Evolutionary conservation across 2,329 filamentous ascomycete genomes (phyloP).

Genomic region (Fusarium humuli): DNA sequence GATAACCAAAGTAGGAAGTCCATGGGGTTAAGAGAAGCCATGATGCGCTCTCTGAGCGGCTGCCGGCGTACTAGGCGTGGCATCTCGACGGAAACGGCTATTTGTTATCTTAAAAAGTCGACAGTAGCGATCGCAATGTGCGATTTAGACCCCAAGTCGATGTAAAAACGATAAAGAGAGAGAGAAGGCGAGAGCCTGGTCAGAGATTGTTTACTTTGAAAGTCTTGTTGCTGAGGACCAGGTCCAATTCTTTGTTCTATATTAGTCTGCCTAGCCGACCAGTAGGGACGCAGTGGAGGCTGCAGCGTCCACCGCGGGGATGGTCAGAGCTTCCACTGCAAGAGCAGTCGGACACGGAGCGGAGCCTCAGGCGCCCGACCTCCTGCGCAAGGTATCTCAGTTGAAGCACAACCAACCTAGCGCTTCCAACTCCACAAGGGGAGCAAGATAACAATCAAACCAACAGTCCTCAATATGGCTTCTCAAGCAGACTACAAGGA

Average conservation of each 20-base stretch:
- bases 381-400: slow-evolving; percentile 11
- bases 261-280: slow-evolving; percentile 34
- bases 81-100: slow-evolving; percentile 55
- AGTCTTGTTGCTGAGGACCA: slow-evolving; percentile 36
- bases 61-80: slow-evolving; percentile 85
- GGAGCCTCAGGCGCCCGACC: slow-evolving; percentile 44
- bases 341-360: slow-evolving; percentile 31
- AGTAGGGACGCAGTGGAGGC: slow-evolving; percentile 16
- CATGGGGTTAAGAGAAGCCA: slow-evolving; percentile 83
- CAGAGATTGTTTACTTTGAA: slow-evolving; percentile 47
- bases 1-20: slow-evolving; percentile 92
- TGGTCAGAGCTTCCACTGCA: slow-evolving; percentile 46
- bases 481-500: slow-evolving; percentile 77
- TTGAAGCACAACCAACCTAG: slow-evolving; percentile 25
- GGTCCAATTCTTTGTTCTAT: slow-evolving; percentile 36
- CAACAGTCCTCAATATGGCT: slow-evolving; percentile 54
- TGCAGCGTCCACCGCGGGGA: slow-evolving; percentile 36
- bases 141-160: background rate
- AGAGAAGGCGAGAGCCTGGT: slow-evolving; percentile 9
- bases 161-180: slow-evolving; percentile 9
- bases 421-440: slow-evolving; percentile 30
- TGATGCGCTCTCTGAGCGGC: slow-evolving; percentile 83
- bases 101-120: background rate
- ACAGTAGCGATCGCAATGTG: slow-evolving; percentile 9
- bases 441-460: slow-evolving; percentile 22